Evolutionary conservation across 305 asterid species (phyloP).

Genomic region (Fraxinus angustifolia): DNA sequence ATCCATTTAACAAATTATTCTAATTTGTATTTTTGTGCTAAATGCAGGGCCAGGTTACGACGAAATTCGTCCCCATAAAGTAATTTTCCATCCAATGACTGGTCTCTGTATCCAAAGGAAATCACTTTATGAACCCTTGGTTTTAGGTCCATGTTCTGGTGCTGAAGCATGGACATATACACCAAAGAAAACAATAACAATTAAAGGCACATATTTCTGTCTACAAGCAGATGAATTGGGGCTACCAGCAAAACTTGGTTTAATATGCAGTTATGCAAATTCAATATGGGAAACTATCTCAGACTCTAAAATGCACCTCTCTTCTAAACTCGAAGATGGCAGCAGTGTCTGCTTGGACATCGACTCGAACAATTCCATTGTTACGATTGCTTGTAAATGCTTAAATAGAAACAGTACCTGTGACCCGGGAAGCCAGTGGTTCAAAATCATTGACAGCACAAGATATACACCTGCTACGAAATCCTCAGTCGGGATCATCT

Average conservation of each 20-base stretch:
- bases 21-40: background rate
- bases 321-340: slow-evolving; percentile 64
- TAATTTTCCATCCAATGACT: slow-evolving; percentile 75
- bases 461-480: slow-evolving; percentile 34
- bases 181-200: slow-evolving; percentile 44
- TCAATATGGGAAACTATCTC: slow-evolving; percentile 78
- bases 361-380: slow-evolving; percentile 49
- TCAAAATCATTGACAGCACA: slow-evolving; percentile 75
- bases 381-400: slow-evolving; percentile 77
- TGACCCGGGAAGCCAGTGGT: slow-evolving; percentile 95
- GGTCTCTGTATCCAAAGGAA: slow-evolving; percentile 61
- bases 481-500: slow-evolving; percentile 26
- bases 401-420: slow-evolving; percentile 48
- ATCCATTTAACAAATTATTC: background rate
- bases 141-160: slow-evolving; percentile 72
- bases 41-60: slow-evolving; percentile 72
- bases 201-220: slow-evolving; percentile 63
- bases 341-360: slow-evolving; percentile 65
- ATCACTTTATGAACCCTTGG: slow-evolving; percentile 48
- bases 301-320: slow-evolving; percentile 81
- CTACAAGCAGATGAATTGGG: slow-evolving; percentile 60
- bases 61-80: slow-evolving; percentile 43
- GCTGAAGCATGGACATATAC: slow-evolving; percentile 70
- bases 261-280: slow-evolving; percentile 41
- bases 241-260: slow-evolving; percentile 61